Evolutionary conservation across 805 yeast species (phyloP).

Genomic region (Yamadazyma scolyti): DNA sequence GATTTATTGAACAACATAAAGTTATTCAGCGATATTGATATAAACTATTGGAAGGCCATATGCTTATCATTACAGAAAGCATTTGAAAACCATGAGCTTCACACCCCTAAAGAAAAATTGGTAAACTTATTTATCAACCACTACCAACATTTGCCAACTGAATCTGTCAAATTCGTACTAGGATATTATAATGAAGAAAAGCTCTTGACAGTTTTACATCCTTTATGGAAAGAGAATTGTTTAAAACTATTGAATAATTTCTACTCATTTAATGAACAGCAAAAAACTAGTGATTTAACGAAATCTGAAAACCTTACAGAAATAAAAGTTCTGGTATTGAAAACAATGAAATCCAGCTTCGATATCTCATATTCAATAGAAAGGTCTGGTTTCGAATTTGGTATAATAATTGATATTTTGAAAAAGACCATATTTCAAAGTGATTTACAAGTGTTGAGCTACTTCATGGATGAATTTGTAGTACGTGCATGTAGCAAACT

Average conservation of each 20-base stretch:
- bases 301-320: constrained; percentile 6
- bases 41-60: constrained; percentile 29
- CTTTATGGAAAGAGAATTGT: constrained; percentile 50
- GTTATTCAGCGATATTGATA: constrained; percentile 23
- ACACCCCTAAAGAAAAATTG: constrained; percentile 41
- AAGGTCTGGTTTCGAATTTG: constrained; percentile 26
- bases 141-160: constrained; percentile 32
- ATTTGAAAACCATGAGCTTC: constrained; percentile 28
- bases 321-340: constrained; percentile 28
- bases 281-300: constrained; percentile 9
- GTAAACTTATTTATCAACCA: constrained; percentile 38
- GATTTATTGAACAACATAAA: constrained; percentile 26
- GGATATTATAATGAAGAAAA: constrained; percentile 45
- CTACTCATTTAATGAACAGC: constrained; percentile 15
- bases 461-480: constrained; percentile 22
- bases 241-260: constrained; percentile 43
- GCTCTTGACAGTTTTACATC: constrained; percentile 50
- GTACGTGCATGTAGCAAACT: constrained; percentile 10
- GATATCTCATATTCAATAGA: constrained; percentile 27
- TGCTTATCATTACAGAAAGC: constrained; percentile 31
- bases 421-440: constrained; percentile 22
- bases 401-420: constrained; percentile 30
- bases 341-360: constrained; percentile 33
- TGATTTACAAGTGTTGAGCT: constrained; percentile 29
- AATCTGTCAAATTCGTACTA: constrained; percentile 42